These are phyloP conservation scores for Colletotrichum graminicola DNA, from an alignment of 2,329 filamentous ascomycete species.

Conservation along the genomic window DNA sequence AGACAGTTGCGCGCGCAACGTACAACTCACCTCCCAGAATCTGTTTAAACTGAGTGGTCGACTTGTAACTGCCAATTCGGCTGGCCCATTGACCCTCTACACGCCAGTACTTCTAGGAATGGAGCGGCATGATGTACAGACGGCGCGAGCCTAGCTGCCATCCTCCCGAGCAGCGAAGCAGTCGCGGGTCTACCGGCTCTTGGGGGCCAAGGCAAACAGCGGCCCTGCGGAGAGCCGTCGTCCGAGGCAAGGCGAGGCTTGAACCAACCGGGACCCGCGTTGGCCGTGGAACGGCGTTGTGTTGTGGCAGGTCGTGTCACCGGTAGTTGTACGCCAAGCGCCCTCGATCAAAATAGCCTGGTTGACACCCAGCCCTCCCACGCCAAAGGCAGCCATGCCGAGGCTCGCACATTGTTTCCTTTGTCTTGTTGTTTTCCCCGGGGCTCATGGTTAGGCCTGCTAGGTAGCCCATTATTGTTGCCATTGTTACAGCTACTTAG, in stretches of 20 bases:
- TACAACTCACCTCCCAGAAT: neutral
- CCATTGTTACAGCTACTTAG: too few relatives aligned
- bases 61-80: neutral
- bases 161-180: too few relatives aligned
- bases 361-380: neutral
- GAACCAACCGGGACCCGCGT: too few relatives aligned
- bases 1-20: neutral
- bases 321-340: neutral
- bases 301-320: neutral
- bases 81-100: neutral
- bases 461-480: neutral
- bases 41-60: neutral
- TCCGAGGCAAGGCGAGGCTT: neutral
- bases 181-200: neutral
- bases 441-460: too few relatives aligned
- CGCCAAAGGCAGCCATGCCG: neutral
- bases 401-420: neutral
- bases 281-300: neutral
- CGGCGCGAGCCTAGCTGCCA: neutral
- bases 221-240: too few relatives aligned
- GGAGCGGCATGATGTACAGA: neutral
- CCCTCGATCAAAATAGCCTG: neutral
- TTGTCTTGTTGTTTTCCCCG: neutral
- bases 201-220: too few relatives aligned
- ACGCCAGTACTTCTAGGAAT: neutral